Conservation (phyloP, 768 basidiomycete species). For the Mycena sanguinolenta region DNA sequence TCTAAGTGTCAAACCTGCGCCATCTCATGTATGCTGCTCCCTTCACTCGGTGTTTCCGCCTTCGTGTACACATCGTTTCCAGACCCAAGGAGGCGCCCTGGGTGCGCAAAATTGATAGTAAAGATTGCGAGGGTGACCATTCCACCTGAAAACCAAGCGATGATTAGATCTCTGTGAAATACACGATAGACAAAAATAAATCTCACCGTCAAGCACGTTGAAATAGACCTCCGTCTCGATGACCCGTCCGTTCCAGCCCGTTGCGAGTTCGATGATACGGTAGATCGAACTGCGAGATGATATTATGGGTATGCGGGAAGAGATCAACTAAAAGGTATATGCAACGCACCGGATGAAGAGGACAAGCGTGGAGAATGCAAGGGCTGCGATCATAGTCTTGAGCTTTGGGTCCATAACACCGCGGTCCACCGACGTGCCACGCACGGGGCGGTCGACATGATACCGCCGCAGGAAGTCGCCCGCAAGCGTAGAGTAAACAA, state of each 20-base stretch:
- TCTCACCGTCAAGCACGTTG: too few relatives aligned
- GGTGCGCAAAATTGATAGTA: too few relatives aligned
- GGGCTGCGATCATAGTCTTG: conserved; percentile 48
- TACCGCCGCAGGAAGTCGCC: conserved; percentile 63
- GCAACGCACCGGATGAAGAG: conserved; percentile 59
- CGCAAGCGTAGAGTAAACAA: conserved; percentile 55
- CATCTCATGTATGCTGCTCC: too few relatives aligned
- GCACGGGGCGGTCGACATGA: conserved; percentile 49
- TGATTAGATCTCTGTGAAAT: too few relatives aligned
- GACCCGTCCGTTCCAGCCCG: conserved; percentile 65
- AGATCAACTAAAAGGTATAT: too few relatives aligned
- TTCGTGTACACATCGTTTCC: too few relatives aligned
- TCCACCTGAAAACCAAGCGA: too few relatives aligned
- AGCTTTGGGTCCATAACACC: neutral
- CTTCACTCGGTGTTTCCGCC: too few relatives aligned
- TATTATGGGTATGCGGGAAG: neutral
- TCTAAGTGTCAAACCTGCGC: too few relatives aligned
- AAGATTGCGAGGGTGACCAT: too few relatives aligned
- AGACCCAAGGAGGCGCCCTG: too few relatives aligned
- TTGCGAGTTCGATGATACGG: conserved; percentile 63
- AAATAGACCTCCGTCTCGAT: conserved; percentile 56
- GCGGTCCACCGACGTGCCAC: neutral
- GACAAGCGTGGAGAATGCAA: conserved; percentile 55
- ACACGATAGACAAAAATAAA: too few relatives aligned
- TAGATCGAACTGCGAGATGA: conserved; percentile 51